Evolutionary conservation across 2,329 filamentous ascomycete genomes (phyloP), one percentile per base, ranked within the genome.

Genomic region (Aspergillus fructus): DNA sequence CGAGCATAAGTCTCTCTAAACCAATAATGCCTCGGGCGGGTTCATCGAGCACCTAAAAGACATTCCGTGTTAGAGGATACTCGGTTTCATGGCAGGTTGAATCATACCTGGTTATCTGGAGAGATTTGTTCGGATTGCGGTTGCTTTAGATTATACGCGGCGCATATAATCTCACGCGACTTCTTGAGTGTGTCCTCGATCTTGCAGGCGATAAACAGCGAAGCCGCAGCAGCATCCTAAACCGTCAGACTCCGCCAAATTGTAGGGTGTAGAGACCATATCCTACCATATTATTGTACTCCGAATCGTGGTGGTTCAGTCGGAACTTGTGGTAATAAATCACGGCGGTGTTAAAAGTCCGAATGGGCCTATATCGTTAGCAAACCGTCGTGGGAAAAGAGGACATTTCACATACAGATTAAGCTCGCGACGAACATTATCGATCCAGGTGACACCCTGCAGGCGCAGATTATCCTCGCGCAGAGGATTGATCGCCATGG

Each of bases 131-230:
- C 82, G 74, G 89, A 72, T 76, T 88, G 64, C 67, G 84, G 70
- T 76, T 80, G 84, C 75, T 92, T 94, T 39, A 96, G 78, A 69
- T 96, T 97, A 76, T 93, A 91, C 23, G 91, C 89, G 1, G 93
- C 92, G 58, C 91, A 96, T 15, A 97, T 81, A 60, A 99, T 96
- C 62, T 99, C 94, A 57, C 85, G 87, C 3, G 91, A 96, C 79
- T 97, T 97, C 78, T 99, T 99, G 64, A 97, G 84, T 0, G 94
- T 99, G 74, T 99, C 94, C 75, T 99, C 94, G 46, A 96, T 92
- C 78, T 99, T 99, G 81, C 93, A 97, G 2, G 93, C 93, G 3
- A 93, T 90, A 69, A 97, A 93, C 8, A 99, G 79, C 23, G 91
- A 89, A 1, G 94, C 91, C 6, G 94, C 85, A 0, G 93, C 91